Conservation (phyloP, 2,329 filamentous ascomycete genomes). For the Chlorencoelia australis region DNA sequence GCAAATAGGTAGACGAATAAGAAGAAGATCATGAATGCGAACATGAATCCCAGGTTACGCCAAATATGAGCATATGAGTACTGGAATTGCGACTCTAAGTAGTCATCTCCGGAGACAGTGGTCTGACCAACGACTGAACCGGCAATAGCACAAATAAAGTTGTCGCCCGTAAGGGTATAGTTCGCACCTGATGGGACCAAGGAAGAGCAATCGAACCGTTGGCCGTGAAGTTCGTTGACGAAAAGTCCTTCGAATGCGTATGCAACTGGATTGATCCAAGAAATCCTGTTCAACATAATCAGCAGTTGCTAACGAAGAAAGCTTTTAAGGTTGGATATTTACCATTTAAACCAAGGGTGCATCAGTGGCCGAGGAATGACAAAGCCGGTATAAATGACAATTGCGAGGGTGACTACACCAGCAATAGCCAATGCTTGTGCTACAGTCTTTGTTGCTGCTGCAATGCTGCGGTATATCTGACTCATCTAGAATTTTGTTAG, state of each 20-base stretch:
- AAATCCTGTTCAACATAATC: constrained; percentile 80
- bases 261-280: constrained; percentile 49
- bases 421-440: constrained; percentile 55
- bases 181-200: constrained; percentile 19
- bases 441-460: constrained; percentile 62
- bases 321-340: constrained; percentile 29
- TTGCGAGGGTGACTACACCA: constrained; percentile 36
- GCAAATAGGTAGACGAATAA: constrained; percentile 50
- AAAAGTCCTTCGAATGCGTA: constrained; percentile 76
- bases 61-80: constrained; percentile 40
- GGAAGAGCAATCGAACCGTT: constrained; percentile 52
- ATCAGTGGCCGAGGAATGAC: constrained; percentile 41
- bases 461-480: constrained; percentile 62
- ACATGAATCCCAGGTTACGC: constrained; percentile 56
- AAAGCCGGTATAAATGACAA: constrained; percentile 31
- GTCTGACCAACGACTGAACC: constrained; percentile 44
- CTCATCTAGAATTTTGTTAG: constrained; percentile 49
- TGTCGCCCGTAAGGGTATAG: constrained; percentile 36
- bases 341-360: constrained; percentile 51
- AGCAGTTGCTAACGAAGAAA: too few relatives aligned
- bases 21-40: constrained; percentile 56
- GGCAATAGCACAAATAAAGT: constrained; percentile 43
- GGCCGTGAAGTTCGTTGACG: constrained; percentile 79
- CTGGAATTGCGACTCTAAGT: constrained; percentile 43
- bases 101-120: constrained; percentile 48